A percentile compares a stretch with the other conserved stretches of the same genome.
These are phyloP conservation scores for Cercis canadensis DNA, from an alignment of 306 rosid species.

Conservation along the genomic window DNA sequence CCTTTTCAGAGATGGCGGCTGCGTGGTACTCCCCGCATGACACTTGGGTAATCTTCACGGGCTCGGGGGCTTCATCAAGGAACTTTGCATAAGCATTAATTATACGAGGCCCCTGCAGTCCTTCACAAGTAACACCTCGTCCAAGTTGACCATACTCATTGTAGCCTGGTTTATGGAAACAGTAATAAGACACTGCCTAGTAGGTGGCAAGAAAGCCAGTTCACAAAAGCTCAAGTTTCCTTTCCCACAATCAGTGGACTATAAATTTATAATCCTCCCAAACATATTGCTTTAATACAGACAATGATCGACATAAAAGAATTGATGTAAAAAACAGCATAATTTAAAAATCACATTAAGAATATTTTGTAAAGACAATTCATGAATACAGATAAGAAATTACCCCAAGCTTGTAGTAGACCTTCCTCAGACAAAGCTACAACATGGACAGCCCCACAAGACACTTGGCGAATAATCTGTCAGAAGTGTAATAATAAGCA, in stretches of 20 bases:
- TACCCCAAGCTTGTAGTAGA: conserved; percentile 93
- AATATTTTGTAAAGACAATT: conserved; percentile 5
- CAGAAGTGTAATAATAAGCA: conserved; percentile 28
- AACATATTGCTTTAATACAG: no score
- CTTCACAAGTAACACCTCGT: conserved; percentile 92
- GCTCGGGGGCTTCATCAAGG: conserved; percentile 97
- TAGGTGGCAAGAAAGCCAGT: conserved; percentile 35
- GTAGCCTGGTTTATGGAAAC: conserved; percentile 83
- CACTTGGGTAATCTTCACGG: conserved; percentile 86
- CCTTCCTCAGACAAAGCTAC: conserved; percentile 92
- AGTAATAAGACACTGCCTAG: conserved; percentile 47
- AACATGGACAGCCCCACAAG: conserved; percentile 95
- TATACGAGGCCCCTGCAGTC: conserved; percentile 81
- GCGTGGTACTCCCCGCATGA: conserved; percentile 99
- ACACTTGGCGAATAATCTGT: conserved; percentile 81
- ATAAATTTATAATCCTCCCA: conserved; percentile 23
- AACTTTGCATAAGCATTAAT: conserved; percentile 82
- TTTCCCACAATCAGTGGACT: conserved; percentile 25
- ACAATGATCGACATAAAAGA: neutral
- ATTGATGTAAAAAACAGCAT: no score
- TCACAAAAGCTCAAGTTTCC: conserved; percentile 34
- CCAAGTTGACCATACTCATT: conserved; percentile 99
- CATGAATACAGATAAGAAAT: conserved; percentile 34
- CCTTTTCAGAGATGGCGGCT: conserved; percentile 87
- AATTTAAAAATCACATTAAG: conserved; percentile 1